These are phyloP conservation scores for Pseudevernia furfuracea DNA, from an alignment of 495 filamentous ascomycete genomes.

Conservation along the genomic window DNA sequence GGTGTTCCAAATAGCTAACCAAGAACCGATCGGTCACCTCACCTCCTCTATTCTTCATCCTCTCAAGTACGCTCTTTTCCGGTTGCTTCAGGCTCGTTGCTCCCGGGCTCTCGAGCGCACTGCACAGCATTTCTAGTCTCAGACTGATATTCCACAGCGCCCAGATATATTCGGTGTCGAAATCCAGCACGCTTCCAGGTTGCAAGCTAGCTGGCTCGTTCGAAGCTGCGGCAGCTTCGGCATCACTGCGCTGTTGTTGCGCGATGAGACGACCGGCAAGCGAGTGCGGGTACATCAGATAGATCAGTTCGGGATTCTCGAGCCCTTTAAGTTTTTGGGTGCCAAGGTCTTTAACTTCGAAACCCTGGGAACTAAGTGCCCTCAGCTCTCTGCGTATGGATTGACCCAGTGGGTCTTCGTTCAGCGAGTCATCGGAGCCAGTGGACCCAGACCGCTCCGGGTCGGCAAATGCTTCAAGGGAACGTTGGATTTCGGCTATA, in stretches of 20 bases:
- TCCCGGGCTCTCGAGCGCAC: slow-evolving; percentile 63
- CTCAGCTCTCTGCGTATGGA: slow-evolving; percentile 82
- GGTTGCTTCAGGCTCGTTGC: slow-evolving; percentile 54
- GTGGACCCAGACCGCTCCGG: slow-evolving; percentile 59
- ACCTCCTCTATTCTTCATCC: slow-evolving; percentile 73
- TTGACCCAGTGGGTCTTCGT: slow-evolving; percentile 60
- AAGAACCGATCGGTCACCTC: slow-evolving; percentile 82
- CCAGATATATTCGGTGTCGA: slow-evolving; percentile 82
- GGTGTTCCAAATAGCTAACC: slow-evolving; percentile 82
- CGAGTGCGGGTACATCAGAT: slow-evolving; percentile 83
- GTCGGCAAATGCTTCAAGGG: slow-evolving; percentile 77
- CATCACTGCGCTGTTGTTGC: slow-evolving; percentile 46
- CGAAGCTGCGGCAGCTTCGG: slow-evolving; percentile 33
- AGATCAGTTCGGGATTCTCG: slow-evolving; percentile 93
- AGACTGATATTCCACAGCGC: slow-evolving; percentile 81
- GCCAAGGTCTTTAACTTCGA: slow-evolving; percentile 92
- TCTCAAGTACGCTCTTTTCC: slow-evolving; percentile 72
- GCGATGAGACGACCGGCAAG: slow-evolving; percentile 70
- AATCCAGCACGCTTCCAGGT: slow-evolving; percentile 48
- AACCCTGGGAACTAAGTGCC: slow-evolving; percentile 82
- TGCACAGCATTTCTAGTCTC: slow-evolving; percentile 86
- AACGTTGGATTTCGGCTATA: slow-evolving; percentile 88
- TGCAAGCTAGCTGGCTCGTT: slow-evolving; percentile 37
- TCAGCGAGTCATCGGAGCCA: slow-evolving; percentile 59
- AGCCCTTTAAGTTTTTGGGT: slow-evolving; percentile 90